Evolutionary conservation across 805 yeast species (phyloP).

Genomic region (Wickerhamomyces ciferrii): DNA sequence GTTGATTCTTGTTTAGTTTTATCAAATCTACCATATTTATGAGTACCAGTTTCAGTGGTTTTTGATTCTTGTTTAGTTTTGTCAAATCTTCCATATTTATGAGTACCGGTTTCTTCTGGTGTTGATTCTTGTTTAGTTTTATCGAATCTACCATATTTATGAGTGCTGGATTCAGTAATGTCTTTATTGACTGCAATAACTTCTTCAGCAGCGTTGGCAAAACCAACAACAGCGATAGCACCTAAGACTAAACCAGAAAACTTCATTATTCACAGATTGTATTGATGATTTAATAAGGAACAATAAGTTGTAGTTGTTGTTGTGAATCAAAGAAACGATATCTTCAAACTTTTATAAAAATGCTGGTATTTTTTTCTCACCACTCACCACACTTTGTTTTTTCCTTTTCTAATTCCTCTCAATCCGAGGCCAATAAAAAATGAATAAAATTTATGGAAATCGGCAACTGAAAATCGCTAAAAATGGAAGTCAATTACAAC

Average conservation of each 20-base stretch:
- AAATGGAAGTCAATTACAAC: neutral
- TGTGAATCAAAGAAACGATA: neutral
- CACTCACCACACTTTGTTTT: neutral
- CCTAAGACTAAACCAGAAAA: slow-evolving; percentile 14
- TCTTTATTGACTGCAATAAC: slow-evolving; percentile 19
- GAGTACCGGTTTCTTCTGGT: slow-evolving; percentile 40
- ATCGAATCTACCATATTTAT: slow-evolving; percentile 49
- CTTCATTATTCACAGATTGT: slow-evolving; percentile 19
- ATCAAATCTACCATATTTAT: slow-evolving; percentile 48
- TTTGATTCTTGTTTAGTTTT: slow-evolving; percentile 34
- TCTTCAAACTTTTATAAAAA: neutral
- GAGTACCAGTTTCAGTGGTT: slow-evolving; percentile 41
- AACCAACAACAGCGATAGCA: slow-evolving; percentile 17
- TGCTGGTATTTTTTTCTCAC: neutral
- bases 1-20: slow-evolving; percentile 27
- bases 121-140: slow-evolving; percentile 29
- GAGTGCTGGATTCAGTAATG: slow-evolving; percentile 31
- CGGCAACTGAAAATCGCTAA: neutral
- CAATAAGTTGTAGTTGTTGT: neutral
- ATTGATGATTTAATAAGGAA: too few species aligned
- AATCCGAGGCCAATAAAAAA: neutral
- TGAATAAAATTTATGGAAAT: neutral
- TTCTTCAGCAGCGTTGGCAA: slow-evolving; percentile 15
- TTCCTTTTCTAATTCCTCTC: neutral
- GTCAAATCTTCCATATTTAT: slow-evolving; percentile 51